Percentiles rank a stretch among this genome's conserved stretches.
Conservation (phyloP, 108 stramenopile species). For the Chaetoceros muelleri region DNA sequence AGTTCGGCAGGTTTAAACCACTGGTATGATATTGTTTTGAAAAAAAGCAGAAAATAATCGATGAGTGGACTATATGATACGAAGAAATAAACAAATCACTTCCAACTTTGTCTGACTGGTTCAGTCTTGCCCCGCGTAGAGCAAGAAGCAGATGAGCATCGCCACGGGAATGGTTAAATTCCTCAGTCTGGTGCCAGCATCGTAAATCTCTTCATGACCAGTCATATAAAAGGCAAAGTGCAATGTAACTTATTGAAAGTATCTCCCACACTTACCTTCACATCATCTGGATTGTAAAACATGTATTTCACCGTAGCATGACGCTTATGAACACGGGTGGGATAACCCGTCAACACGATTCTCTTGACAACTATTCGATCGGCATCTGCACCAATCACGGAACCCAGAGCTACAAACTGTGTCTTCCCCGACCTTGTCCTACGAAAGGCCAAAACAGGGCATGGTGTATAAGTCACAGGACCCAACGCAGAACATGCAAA, state of each 20-base stretch:
- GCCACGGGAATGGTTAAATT: not conserved
- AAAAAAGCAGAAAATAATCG: slow-evolving; percentile 2
- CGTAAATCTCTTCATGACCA: not conserved
- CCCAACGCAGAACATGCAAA: slow-evolving; percentile 89
- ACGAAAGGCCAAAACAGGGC: slow-evolving; percentile 80
- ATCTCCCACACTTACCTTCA: no score
- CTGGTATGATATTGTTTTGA: no score
- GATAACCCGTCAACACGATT: slow-evolving; percentile 94
- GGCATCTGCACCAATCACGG: slow-evolving; percentile 90
- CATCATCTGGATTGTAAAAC: slow-evolving; percentile 97
- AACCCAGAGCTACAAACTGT: slow-evolving; percentile 85
- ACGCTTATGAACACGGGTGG: slow-evolving; percentile 93
- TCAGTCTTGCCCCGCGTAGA: not conserved
- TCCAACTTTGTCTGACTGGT: not conserved
- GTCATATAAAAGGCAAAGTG: not conserved
- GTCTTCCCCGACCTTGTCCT: slow-evolving; percentile 8
- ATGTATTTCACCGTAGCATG: slow-evolving; percentile 96
- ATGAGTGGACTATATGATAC: slow-evolving; percentile 5
- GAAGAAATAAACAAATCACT: slow-evolving; percentile 1
- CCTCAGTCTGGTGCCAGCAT: not conserved
- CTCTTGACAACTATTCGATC: slow-evolving; percentile 95
- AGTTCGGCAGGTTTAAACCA: slow-evolving; percentile 99
- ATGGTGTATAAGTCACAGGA: slow-evolving; percentile 88
- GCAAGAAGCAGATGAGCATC: not conserved
- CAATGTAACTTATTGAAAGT: no score